Percentiles rank a stretch among this genome's conserved stretches.
phyloP scores from a whole-genome alignment of 23 red algal genomes.

The Porphyridium purpureum region DNA sequence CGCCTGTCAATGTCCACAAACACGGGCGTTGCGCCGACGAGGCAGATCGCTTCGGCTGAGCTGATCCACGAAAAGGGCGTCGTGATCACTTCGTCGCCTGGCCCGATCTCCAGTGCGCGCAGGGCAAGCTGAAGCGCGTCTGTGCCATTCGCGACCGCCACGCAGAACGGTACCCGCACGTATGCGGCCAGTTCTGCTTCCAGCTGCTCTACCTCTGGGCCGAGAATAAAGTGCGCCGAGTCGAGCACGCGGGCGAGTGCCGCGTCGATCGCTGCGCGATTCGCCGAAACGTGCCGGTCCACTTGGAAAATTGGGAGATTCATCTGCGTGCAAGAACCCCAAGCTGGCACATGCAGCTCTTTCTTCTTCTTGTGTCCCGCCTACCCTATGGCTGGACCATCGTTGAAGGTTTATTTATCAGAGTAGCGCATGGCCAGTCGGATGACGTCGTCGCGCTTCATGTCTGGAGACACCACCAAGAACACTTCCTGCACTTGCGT shows the following conservation, averaged over 20 bases:
- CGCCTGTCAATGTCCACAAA: constrained; percentile 39
- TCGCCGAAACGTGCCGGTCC: too few relatives aligned
- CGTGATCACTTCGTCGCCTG: constrained; percentile 32
- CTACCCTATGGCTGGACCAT: too few relatives aligned
- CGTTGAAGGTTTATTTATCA: too few relatives aligned
- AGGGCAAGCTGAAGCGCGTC: constrained; percentile 39
- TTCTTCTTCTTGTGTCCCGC: too few relatives aligned
- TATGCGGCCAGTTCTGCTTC: constrained; percentile 17
- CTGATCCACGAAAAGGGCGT: constrained; percentile 61
- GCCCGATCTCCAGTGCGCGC: constrained; percentile 18
- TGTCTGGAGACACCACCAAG: too few relatives aligned
- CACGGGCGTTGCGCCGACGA: constrained; percentile 34
- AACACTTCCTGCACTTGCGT: too few relatives aligned
- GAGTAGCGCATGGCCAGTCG: too few relatives aligned
- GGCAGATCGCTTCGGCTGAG: constrained; percentile 29
- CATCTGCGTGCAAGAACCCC: too few relatives aligned
- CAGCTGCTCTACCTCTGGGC: constrained; percentile 17
- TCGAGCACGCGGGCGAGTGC: constrained; percentile 21
- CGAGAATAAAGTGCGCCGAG: constrained; percentile 42
- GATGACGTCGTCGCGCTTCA: too few relatives aligned
- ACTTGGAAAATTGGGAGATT: too few relatives aligned
- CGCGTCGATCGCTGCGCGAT: constrained; percentile 8
- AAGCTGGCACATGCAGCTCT: too few relatives aligned
- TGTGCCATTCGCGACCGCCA: constrained; percentile 42
- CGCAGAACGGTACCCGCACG: constrained; percentile 1